Conservation (phyloP, 805 yeast genomes). For the Phaffomyces opuntiae region DNA sequence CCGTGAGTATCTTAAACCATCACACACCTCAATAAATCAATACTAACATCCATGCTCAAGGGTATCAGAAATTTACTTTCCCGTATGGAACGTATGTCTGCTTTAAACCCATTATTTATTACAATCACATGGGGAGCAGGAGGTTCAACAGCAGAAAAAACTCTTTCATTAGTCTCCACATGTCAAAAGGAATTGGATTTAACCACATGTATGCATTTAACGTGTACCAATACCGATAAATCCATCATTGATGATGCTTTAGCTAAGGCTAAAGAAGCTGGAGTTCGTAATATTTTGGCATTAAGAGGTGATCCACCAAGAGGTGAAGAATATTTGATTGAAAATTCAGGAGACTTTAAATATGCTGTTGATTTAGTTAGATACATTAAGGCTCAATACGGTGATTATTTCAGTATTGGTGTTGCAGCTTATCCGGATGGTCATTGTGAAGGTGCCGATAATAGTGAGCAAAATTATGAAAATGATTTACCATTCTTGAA, state of each 20-base stretch:
- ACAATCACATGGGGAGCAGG: constrained; percentile 99
- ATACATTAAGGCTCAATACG: constrained; percentile 65
- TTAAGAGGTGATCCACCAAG: constrained; percentile 95
- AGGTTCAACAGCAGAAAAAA: constrained; percentile 84
- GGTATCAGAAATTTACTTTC: constrained; percentile 82
- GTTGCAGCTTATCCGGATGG: constrained; percentile 99
- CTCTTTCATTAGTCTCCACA: constrained; percentile 72
- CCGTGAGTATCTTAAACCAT: constrained; percentile 25
- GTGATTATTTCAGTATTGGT: constrained; percentile 84
- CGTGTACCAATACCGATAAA: constrained; percentile 89
- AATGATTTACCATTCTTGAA: constrained; percentile 73
- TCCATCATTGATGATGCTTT: constrained; percentile 75
- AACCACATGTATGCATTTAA: constrained; percentile 91
- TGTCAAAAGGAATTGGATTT: constrained; percentile 69
- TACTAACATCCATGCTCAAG: constrained; percentile 16
- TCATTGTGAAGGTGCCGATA: constrained; percentile 81
- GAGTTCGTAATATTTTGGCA: constrained; percentile 85
- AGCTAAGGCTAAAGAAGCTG: constrained; percentile 59
- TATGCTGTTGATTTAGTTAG: constrained; percentile 82
- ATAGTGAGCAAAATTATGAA: constrained; percentile 51
- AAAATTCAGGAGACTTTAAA: constrained; percentile 38
- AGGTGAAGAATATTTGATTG: constrained; percentile 53
- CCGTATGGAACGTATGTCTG: constrained; percentile 83
- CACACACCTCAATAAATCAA: neutral
- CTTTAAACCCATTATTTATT: constrained; percentile 80